Conservation (phyloP, 306 rosid genomes). For the Cucumis melo region DNA sequence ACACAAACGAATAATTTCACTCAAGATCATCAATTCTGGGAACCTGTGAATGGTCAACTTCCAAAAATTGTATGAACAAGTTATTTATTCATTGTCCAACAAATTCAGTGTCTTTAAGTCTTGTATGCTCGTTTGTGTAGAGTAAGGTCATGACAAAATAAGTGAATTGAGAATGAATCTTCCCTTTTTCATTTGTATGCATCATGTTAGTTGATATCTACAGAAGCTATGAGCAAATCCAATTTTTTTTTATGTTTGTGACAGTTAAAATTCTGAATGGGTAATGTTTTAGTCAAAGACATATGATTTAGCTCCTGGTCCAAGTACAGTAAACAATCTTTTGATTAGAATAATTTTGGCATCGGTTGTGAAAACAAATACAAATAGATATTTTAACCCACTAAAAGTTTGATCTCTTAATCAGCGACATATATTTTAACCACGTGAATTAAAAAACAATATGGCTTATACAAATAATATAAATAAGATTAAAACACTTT, state of each 20-base stretch:
- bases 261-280: too few species aligned
- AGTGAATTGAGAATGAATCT: not conserved
- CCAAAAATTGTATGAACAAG: not conserved
- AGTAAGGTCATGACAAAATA: not conserved
- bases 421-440: too few species aligned
- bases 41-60: not conserved
- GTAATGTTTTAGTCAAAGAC: too few species aligned
- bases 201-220: not conserved
- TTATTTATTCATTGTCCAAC: not conserved
- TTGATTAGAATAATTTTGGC: too few species aligned
- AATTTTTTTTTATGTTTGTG: too few species aligned
- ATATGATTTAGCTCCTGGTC: too few species aligned
- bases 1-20: not conserved
- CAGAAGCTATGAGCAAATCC: not conserved
- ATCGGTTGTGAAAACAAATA: too few species aligned
- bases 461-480: too few species aligned
- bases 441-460: too few species aligned
- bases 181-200: not conserved
- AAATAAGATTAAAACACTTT: not conserved
- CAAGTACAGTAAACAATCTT: too few species aligned
- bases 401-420: too few species aligned
- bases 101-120: not conserved
- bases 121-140: not conserved
- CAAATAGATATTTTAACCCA: too few species aligned
- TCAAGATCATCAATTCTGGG: not conserved